These are phyloP conservation scores for Bertia moriformis DNA, from an alignment of 2,329 filamentous ascomycete genomes.

Conservation along the genomic window DNA sequence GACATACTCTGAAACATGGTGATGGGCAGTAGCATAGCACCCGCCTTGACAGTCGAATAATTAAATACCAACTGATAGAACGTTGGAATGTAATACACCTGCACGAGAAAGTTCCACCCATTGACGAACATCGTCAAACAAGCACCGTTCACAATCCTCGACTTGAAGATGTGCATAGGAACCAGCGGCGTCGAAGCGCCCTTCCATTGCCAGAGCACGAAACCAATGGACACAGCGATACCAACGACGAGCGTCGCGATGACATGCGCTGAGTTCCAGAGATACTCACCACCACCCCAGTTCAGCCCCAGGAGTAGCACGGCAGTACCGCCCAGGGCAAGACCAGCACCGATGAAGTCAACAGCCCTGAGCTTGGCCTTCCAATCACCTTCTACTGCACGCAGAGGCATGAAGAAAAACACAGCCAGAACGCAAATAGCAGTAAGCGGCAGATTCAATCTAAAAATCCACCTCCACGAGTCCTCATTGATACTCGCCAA, in stretches of 20 bases:
- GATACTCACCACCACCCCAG: conserved; percentile 44
- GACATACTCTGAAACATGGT: conserved; percentile 27
- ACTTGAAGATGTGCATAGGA: conserved; percentile 34
- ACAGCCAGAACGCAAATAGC: conserved; percentile 28
- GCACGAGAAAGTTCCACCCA: conserved; percentile 43
- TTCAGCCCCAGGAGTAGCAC: conserved; percentile 33
- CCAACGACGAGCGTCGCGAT: conserved; percentile 38
- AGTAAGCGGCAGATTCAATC: conserved; percentile 36
- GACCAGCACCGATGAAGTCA: conserved; percentile 28
- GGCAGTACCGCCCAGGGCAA: conserved; percentile 25
- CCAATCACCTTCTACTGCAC: conserved; percentile 36
- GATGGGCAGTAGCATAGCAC: conserved; percentile 24
- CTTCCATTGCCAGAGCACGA: conserved; percentile 32
- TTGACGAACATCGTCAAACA: conserved; percentile 37
- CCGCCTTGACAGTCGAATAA: conserved; percentile 24
- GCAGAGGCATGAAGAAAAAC: conserved; percentile 40
- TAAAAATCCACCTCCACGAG: conserved; percentile 37
- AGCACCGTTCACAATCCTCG: conserved; percentile 23
- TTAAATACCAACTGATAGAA: conserved; percentile 30
- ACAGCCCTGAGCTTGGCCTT: conserved; percentile 30
- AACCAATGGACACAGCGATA: conserved; percentile 24
- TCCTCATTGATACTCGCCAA: conserved; percentile 26
- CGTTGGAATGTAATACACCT: conserved; percentile 29
- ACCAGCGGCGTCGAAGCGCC: conserved; percentile 17
- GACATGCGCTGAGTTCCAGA: conserved; percentile 38